Percentiles rank a stretch among this genome's conserved stretches.
Evolutionary conservation across 495 filamentous ascomycete species (phyloP).

Genomic region (Penicillium maclennaniae): DNA sequence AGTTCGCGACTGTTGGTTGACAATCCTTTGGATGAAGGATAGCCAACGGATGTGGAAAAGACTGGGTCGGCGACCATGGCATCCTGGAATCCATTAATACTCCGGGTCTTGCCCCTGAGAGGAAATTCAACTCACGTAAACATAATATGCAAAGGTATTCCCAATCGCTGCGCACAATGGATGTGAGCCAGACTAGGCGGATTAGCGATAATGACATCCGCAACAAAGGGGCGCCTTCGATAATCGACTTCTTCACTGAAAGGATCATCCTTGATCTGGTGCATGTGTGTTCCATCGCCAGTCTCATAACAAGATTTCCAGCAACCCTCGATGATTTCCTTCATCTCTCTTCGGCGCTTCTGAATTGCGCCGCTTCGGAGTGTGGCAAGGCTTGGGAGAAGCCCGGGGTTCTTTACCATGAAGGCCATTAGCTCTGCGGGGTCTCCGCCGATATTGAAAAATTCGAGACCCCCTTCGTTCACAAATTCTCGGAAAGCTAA

Average conservation of each 20-base stretch:
- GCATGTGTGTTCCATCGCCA: constrained; percentile 48
- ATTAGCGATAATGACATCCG: constrained; percentile 81
- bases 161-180: constrained; percentile 75
- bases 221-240: constrained; percentile 62
- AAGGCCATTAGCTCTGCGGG: constrained; percentile 79
- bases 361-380: constrained; percentile 66
- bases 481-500: constrained; percentile 67
- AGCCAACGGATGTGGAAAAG: constrained; percentile 54
- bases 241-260: constrained; percentile 26
- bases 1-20: constrained; percentile 61
- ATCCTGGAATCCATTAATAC: constrained; percentile 34
- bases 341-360: constrained; percentile 61
- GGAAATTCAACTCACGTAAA: constrained; percentile 58
- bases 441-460: constrained; percentile 77
- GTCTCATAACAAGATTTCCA: constrained; percentile 73
- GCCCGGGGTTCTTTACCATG: constrained; percentile 82
- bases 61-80: constrained; percentile 56
- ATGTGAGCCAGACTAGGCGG: constrained; percentile 80
- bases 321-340: constrained; percentile 67
- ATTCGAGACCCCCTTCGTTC: constrained; percentile 67
- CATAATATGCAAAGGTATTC: constrained; percentile 78
- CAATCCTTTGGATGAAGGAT: constrained; percentile 50
- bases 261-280: constrained; percentile 45
- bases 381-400: constrained; percentile 67
- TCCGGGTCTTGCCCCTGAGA: too few relatives aligned